phyloP scores from a whole-genome alignment of 768 basidiomycete species.

The Lactifluus rugatus region DNA sequence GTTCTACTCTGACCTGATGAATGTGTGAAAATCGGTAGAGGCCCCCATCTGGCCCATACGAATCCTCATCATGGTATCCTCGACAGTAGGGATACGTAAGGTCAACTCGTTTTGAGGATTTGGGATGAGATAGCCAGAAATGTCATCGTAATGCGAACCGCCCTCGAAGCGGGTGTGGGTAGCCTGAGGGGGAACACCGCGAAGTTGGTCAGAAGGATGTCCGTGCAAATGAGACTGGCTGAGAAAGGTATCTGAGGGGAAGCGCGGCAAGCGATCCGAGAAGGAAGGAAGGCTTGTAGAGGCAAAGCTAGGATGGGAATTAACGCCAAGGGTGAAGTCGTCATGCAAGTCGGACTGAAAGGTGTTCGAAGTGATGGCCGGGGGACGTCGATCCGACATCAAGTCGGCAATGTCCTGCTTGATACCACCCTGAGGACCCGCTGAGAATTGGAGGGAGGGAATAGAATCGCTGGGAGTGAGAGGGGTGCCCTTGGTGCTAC shows the following conservation, averaged over 20 bases:
- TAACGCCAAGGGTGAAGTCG: slow-evolving; percentile 45
- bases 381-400: slow-evolving; percentile 48
- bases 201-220: slow-evolving; percentile 47
- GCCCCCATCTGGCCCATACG: slow-evolving; percentile 44
- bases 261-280: slow-evolving; percentile 47
- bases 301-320: slow-evolving; percentile 36
- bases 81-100: slow-evolving; percentile 54
- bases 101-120: slow-evolving; percentile 46
- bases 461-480: slow-evolving; percentile 61
- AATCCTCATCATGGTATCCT: slow-evolving; percentile 54
- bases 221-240: slow-evolving; percentile 44
- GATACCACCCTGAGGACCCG: slow-evolving; percentile 29
- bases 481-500: slow-evolving; percentile 65
- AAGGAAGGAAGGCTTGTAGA: slow-evolving; percentile 35
- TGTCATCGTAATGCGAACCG: slow-evolving; percentile 46
- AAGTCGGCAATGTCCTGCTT: slow-evolving; percentile 54
- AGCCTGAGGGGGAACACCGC: slow-evolving; percentile 61
- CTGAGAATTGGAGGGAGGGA: slow-evolving; percentile 44
- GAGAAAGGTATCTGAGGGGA: slow-evolving; percentile 46
- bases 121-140: slow-evolving; percentile 45
- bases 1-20: slow-evolving; percentile 50
- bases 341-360: slow-evolving; percentile 56
- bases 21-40: slow-evolving; percentile 68
- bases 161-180: slow-evolving; percentile 54
- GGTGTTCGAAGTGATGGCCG: slow-evolving; percentile 33